Base-by-base conservation (phyloP, 2,329 filamentous ascomycete genomes). In the Cryphonectria carpinicola region DNA sequence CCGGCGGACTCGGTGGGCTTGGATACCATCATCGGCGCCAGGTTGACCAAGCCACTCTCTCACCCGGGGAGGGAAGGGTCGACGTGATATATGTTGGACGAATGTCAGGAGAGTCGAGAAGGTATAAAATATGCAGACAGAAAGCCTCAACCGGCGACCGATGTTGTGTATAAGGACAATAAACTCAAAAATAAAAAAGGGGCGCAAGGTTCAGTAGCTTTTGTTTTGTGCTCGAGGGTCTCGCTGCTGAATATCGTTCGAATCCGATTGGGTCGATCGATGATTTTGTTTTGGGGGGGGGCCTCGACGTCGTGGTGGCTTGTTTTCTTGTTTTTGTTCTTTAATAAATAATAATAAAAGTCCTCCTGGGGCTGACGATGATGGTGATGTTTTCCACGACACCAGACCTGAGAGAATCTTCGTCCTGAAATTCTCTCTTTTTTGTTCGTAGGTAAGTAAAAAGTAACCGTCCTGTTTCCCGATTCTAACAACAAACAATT, bases 11-110 rank as follows among this genome's bases (percentile, higher is more conserved):
- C n/a, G n/a, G 10, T 10, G 54, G 37, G 37, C 39, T 60, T n/a
- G 54, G 56, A 39, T 35, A 61, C 58, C 58, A 61, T 61, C 58
- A 22, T 61, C 58, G 58, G 58, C 58, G 35, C 58, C 58, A 61
- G 43, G 43, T 32, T 32, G 63, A 65, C 41, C 41, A 43, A 61
- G 32, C 58, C 58, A 58, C 54, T 58, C 54, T 56, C 52, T 14
- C 54, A 32, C 54, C 54, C 28, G 37, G 22, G 22, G n/a, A 28
- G 58, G 32, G 35, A 28, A 49, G 14, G 49, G 28, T 64, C 39
- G 35, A n/a, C 43, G 28, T 64, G 32, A 10, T 61, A 43, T 10
- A 39, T 43, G 39, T 63, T 22, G 10, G n/a, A 39, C 28, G 61
- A 52, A 11, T 49, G 39, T 28, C 3, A 49, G 22, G 46, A 49